Conservation (phyloP, 768 basidiomycete genomes). For the Tricholoma saponaceum region DNA sequence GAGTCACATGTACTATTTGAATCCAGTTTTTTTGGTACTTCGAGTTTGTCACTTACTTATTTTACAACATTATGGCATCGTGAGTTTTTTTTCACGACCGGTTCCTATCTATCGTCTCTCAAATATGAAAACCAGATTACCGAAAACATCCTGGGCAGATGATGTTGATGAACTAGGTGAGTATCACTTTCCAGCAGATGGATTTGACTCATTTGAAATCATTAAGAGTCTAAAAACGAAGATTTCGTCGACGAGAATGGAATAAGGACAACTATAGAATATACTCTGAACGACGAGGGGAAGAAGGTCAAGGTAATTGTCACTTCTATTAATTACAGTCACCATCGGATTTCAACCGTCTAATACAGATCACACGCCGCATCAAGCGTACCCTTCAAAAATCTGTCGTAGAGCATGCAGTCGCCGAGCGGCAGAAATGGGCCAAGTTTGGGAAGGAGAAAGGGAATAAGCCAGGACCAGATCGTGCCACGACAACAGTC, state of each 20-base stretch:
- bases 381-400: conserved; percentile 87
- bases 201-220: not conserved
- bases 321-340: not conserved
- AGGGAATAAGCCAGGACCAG: conserved; percentile 83
- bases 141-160: conserved; percentile 85
- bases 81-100: not conserved
- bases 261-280: conserved; percentile 80
- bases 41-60: too few relatives aligned
- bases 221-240: conserved; percentile 49
- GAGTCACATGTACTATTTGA: too few relatives aligned
- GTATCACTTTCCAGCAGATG: too few relatives aligned
- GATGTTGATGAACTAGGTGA: conserved; percentile 64
- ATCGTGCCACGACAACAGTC: conserved; percentile 91
- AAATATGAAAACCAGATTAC: conserved; percentile 25
- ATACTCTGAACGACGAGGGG: conserved; percentile 83
- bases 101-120: not conserved
- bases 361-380: conserved; percentile 70
- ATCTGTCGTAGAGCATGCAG: conserved; percentile 87
- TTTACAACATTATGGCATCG: not conserved
- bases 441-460: conserved; percentile 90
- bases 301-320: conserved; percentile 89
- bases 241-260: conserved; percentile 85
- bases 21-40: too few relatives aligned
- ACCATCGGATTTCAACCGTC: not conserved
- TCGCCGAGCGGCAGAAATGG: conserved; percentile 94